phyloP scores from a whole-genome alignment of 192 early-diverging fungal genomes.

The Chytriomyces confervae region DNA sequence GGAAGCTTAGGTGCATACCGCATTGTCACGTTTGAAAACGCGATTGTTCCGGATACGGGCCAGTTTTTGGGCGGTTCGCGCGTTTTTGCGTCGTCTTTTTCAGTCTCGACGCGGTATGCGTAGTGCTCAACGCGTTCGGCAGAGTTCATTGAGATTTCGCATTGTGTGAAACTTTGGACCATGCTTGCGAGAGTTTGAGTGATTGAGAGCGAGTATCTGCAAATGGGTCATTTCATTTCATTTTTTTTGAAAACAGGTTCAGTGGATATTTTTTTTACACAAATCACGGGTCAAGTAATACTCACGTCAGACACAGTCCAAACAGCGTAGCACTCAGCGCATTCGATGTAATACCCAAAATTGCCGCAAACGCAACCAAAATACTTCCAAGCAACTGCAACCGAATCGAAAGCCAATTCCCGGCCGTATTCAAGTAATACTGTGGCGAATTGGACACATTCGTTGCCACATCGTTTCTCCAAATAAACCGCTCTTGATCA shows the following conservation, averaged over 20 bases:
- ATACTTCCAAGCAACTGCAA: slow-evolving; percentile 76
- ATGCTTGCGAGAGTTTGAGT: slow-evolving; percentile 76
- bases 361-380: slow-evolving; percentile 73
- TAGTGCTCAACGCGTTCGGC: slow-evolving; percentile 61
- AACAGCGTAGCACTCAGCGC: neutral
- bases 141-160: slow-evolving; percentile 52
- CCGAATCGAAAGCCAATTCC: slow-evolving; percentile 72
- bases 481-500: neutral
- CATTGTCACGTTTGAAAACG: slow-evolving; percentile 34
- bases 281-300: no score
- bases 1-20: slow-evolving; percentile 58
- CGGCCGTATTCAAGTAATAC: slow-evolving; percentile 70
- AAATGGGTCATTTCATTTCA: no score
- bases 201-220: slow-evolving; percentile 73
- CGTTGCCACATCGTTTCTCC: slow-evolving; percentile 34
- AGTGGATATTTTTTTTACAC: no score
- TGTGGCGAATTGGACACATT: slow-evolving; percentile 80
- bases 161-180: slow-evolving; percentile 74
- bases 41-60: slow-evolving; percentile 27
- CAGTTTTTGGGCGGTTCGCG: slow-evolving; percentile 32
- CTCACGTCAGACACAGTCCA: neutral
- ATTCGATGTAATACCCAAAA: slow-evolving; percentile 66
- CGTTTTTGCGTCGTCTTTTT: slow-evolving; percentile 11
- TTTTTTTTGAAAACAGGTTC: no score
- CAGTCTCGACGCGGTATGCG: slow-evolving; percentile 17